Evolutionary conservation across 495 filamentous ascomycete species (phyloP), one percentile per base, ranked within the genome.

Genomic region (Hypoxylon crocopeplum): DNA sequence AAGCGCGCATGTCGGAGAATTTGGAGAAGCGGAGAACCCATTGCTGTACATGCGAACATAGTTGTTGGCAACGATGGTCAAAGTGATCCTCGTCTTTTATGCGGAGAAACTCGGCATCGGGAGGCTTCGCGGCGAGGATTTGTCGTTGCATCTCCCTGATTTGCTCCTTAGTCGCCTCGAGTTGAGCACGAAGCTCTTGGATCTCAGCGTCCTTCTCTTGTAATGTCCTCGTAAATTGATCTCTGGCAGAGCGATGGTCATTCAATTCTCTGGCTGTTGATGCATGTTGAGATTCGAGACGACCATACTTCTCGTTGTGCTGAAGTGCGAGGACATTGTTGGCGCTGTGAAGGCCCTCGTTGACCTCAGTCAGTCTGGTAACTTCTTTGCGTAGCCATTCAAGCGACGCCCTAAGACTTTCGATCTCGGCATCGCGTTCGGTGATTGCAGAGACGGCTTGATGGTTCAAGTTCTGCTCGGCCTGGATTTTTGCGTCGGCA

Each of bases 11-110:
- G 70, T 97, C 91, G 49, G 92, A 97, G 76, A 93, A 90, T 67
- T 96, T 96, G 50, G 92, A 97, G 78, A 98, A 98, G 67, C 93
- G 90, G 56, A 96, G 78, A 25, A 97, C 90, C 92, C 93, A 98
- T 75, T 93, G 89, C 67, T 96, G 93, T 12, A 97, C 91, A 64
- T 96, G 92, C 62, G 90, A 87, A 69, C 91, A 98, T 12, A 98
- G 84, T 69, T 93, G 85, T 67, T 96, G 90, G 73, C 93, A 97
- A n/a, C 91, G 90, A 66, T 84, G 85, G 61, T 94, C 90, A 67
- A 98, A 98, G 77, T 97, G 92, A 69, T 96, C 91, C 62, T 95
- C 90, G 68, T 97, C 94, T 62, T 86, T 84, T 41, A 91, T 78
- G 42, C 83, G 83, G 56, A 98, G 85, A 69, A 95, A 93, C 45